Conservation (phyloP, 2,329 filamentous ascomycete species). For the Fusarium torulosum region DNA sequence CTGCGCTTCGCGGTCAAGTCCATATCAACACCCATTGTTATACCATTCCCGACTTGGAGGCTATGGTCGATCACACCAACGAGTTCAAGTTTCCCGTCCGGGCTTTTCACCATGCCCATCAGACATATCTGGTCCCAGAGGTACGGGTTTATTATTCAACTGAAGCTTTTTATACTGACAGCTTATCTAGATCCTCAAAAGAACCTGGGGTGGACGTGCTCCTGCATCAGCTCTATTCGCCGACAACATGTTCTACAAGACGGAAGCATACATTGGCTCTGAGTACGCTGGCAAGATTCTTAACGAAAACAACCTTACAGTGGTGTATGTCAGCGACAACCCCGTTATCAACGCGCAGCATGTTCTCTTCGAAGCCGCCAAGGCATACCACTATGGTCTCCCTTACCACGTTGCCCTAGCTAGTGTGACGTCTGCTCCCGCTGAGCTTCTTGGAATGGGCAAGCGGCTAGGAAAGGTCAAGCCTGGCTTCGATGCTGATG, state of each 20-base stretch:
- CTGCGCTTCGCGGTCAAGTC: constrained; percentile 74
- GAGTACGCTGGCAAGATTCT: constrained; percentile 76
- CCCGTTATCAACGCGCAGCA: constrained; percentile 78
- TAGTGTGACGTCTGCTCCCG: constrained; percentile 69
- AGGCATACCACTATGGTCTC: constrained; percentile 70
- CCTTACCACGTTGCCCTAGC: constrained; percentile 71
- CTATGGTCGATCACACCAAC: constrained; percentile 77
- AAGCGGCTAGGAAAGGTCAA: constrained; percentile 71
- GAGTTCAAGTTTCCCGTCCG: constrained; percentile 76
- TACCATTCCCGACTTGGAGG: constrained; percentile 75
- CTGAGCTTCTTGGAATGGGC: constrained; percentile 68
- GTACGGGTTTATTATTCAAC: constrained; percentile 50
- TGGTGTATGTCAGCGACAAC: constrained; percentile 78
- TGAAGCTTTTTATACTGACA: constrained; percentile 5
- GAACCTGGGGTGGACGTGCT: constrained; percentile 65
- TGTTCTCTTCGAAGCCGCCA: constrained; percentile 74
- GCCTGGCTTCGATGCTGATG: constrained; percentile 71
- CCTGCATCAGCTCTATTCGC: constrained; percentile 75
- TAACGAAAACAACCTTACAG: constrained; percentile 73
- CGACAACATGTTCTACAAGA: constrained; percentile 80
- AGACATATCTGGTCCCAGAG: constrained; percentile 75
- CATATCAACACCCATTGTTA: constrained; percentile 80
- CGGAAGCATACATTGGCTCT: constrained; percentile 73
- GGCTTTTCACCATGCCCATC: constrained; percentile 78
- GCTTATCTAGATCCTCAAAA: constrained; percentile 62